A percentile compares a stretch with the other conserved stretches of the same genome.
Conservation (phyloP, 225 moss, liverwort and hornwort species). For the Climacium dendroides region DNA sequence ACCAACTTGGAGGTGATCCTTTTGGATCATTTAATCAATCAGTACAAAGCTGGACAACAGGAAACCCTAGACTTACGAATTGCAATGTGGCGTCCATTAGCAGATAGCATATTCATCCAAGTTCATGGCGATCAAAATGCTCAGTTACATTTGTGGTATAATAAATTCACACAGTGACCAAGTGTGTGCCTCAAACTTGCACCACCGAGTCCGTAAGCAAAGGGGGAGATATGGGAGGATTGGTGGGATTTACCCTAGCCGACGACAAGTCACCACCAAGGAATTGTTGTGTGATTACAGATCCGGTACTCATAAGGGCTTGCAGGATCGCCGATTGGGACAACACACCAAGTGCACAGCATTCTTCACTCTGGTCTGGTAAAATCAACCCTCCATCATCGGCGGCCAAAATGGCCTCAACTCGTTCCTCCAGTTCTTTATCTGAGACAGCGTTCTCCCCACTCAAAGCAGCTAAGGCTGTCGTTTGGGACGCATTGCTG, state of each 20-base stretch:
- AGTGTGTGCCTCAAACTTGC: not conserved
- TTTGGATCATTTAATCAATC: not conserved
- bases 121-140: not conserved
- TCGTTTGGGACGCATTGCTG: constrained; percentile 2
- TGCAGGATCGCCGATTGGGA: constrained; percentile 15
- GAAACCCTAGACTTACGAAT: not conserved
- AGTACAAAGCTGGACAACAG: not conserved
- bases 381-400: not conserved
- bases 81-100: not conserved
- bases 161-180: not conserved
- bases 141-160: not conserved
- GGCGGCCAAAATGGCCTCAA: not conserved
- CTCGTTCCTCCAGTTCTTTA: constrained; percentile 1
- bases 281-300: constrained; percentile 8
- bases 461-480: constrained; percentile 38
- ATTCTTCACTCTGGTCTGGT: constrained; percentile 7
- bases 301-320: constrained; percentile 13
- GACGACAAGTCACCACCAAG: constrained; percentile 8
- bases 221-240: not conserved
- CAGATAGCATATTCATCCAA: not conserved
- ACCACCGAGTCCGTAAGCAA: not conserved
- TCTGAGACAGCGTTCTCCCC: constrained; percentile 1
- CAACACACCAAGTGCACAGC: constrained; percentile 7
- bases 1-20: not conserved
- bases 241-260: constrained; percentile 11